Conservation (phyloP, 768 basidiomycete species). For the Trametes sanguinea region DNA sequence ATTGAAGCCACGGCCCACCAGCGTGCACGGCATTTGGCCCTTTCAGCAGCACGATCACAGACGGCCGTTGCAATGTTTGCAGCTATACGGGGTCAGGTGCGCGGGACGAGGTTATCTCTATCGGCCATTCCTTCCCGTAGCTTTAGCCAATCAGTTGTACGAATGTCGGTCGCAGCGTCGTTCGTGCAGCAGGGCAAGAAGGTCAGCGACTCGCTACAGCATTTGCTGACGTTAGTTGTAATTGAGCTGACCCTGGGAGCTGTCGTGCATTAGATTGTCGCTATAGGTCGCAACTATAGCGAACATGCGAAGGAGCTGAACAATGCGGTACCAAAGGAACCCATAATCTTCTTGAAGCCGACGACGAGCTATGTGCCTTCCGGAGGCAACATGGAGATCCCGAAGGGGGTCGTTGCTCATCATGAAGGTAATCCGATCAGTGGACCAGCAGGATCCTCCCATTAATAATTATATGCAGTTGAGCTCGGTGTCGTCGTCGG, state of each 20-base stretch:
- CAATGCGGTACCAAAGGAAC: slow-evolving; percentile 87
- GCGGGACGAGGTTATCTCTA: neutral
- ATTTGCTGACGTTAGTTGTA: no score
- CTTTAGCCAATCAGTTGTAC: slow-evolving; percentile 17
- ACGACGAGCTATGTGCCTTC: slow-evolving; percentile 83
- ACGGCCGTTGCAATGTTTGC: neutral
- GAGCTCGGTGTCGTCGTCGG: slow-evolving; percentile 98
- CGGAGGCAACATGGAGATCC: slow-evolving; percentile 85
- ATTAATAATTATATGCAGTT: slow-evolving; percentile 46
- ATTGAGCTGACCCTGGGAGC: no score
- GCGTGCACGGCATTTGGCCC: no score
- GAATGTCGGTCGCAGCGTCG: slow-evolving; percentile 42
- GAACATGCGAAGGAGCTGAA: slow-evolving; percentile 91
- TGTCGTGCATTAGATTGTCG: slow-evolving; percentile 66
- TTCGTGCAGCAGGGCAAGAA: slow-evolving; percentile 52
- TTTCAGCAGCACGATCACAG: no score
- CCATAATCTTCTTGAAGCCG: slow-evolving; percentile 98
- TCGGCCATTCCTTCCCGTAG: neutral
- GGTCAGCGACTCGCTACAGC: slow-evolving; percentile 29
- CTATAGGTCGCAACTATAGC: slow-evolving; percentile 93
- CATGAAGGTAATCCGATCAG: slow-evolving; percentile 70
- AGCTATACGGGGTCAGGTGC: neutral
- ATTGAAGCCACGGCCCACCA: no score
- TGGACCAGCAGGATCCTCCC: neutral
- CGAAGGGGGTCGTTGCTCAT: slow-evolving; percentile 78